Evolutionary conservation across 2,329 filamentous ascomycete genomes (phyloP), one percentile per base, ranked within the genome.

Genomic region (Sarocladium brachiariae): DNA sequence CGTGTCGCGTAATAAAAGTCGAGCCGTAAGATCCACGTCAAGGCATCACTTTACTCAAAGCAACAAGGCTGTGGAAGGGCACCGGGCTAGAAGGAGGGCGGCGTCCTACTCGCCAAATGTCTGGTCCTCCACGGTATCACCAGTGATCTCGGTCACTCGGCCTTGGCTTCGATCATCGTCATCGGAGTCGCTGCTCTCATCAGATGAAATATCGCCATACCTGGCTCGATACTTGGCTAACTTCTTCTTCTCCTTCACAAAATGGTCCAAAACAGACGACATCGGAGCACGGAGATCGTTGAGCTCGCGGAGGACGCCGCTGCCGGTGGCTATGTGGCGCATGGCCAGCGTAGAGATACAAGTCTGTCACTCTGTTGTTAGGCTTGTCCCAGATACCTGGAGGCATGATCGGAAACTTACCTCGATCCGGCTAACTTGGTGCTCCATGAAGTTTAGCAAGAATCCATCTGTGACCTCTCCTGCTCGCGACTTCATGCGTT

Each of bases 341-440:
- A 96, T 74, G 11, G 82, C 74, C 48, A 96, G 77, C 1, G 88
- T 89, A 27, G 86, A 87, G 58, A 91, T 79, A 63, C 88, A 93
- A 49, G 88, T 85, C 89, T 95, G 57, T 50, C 9, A 14, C 25
- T 18, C 35, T 13, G 45, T 13, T n/a, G 53, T 67, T 57, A 68
- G 60, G n/a, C n/a, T n/a, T n/a, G n/a, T 46, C 43, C 50, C 27
- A 48, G 21, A 41, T 41, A 10, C 18, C 23, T 9, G 21, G 14
- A 16, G 8, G n/a, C 7, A 35, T 9, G 33, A 7, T 8, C 8
- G 18, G 24, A 49, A 30, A 70, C 84, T 69, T 74, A 95, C 90
- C 83, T 99, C 93, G 65, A 99, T 95, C 61, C 93, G 83, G 65
- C 87, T 91, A 58, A 99, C 87, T 76, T 96, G 90, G 64, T 97